These are phyloP conservation scores for Vanilla planifolia DNA, from an alignment of 106 monocot species.

Conservation along the genomic window DNA sequence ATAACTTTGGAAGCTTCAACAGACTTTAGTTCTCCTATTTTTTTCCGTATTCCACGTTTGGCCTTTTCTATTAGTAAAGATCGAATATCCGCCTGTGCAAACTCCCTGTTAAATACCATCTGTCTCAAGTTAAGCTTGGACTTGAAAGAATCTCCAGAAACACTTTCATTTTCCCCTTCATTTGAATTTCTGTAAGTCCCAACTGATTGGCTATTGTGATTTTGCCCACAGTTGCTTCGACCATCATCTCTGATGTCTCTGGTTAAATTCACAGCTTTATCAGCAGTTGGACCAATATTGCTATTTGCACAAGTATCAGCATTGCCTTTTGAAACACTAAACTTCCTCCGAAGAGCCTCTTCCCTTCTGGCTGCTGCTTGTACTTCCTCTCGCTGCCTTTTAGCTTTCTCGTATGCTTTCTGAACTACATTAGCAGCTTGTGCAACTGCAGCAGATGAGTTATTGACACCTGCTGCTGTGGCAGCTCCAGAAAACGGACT, in stretches of 20 bases:
- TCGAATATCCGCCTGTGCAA: conserved; percentile 8
- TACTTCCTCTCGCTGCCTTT: conserved; percentile 35
- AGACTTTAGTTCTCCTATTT: conserved; percentile 14
- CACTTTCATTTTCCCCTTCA: not conserved
- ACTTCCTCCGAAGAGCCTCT: conserved; percentile 18
- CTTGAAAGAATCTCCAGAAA: conserved; percentile 6
- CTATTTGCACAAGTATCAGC: not conserved
- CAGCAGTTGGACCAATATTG: conserved; percentile 6
- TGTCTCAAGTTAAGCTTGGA: not conserved
- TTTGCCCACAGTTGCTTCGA: not conserved
- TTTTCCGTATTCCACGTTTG: conserved; percentile 13
- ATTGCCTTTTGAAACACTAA: conserved; percentile 5
- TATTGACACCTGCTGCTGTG: conserved; percentile 11
- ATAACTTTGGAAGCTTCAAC: conserved; percentile 18
- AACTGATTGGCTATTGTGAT: not conserved
- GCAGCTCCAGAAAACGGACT: conserved; percentile 5
- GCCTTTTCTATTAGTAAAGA: conserved; percentile 19
- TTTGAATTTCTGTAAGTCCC: not conserved
- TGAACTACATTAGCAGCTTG: conserved; percentile 36
- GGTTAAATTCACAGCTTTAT: conserved; percentile 7
- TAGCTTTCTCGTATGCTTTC: conserved; percentile 43
- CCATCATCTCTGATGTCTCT: conserved; percentile 12
- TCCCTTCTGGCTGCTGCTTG: conserved; percentile 30
- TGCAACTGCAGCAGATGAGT: conserved; percentile 8
- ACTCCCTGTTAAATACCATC: conserved; percentile 9